Conservation (phyloP, 2,329 filamentous ascomycete species). For the Colletotrichum sp. region DNA sequence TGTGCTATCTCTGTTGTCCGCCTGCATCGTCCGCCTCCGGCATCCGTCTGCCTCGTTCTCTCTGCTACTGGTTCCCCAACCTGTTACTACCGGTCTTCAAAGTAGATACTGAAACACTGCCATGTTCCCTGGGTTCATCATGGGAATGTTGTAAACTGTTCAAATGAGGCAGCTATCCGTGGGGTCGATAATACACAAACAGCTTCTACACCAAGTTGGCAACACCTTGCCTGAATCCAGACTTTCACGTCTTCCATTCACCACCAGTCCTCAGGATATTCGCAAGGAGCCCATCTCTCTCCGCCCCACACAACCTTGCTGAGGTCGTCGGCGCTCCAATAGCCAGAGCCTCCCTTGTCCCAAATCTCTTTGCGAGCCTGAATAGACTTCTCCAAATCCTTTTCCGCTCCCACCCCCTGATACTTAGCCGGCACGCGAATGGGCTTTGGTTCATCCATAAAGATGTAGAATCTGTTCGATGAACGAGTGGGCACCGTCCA, state of each 20-base stretch:
- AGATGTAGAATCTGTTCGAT: fast-evolving
- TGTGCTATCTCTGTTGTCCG: not conserved
- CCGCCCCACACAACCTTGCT: not conserved
- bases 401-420: not conserved
- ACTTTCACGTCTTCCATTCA: fast-evolving
- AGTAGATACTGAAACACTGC: no score
- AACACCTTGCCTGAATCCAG: fast-evolving
- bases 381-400: not conserved
- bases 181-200: fast-evolving
- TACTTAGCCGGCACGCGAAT: not conserved
- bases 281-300: not conserved
- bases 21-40: not conserved
- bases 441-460: not conserved
- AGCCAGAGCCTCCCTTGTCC: not conserved
- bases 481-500: fast-evolving
- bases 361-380: not conserved
- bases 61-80: no score
- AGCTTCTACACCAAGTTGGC: not conserved
- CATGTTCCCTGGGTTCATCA: no score
- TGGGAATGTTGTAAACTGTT: no score
- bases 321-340: not conserved
- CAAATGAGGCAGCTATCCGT: not conserved
- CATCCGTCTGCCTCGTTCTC: no score
- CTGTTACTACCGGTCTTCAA: no score
- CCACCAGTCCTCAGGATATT: not conserved